phyloP scores from a whole-genome alignment of 805 yeast species.

The Tetrapisispora fleetii region DNA sequence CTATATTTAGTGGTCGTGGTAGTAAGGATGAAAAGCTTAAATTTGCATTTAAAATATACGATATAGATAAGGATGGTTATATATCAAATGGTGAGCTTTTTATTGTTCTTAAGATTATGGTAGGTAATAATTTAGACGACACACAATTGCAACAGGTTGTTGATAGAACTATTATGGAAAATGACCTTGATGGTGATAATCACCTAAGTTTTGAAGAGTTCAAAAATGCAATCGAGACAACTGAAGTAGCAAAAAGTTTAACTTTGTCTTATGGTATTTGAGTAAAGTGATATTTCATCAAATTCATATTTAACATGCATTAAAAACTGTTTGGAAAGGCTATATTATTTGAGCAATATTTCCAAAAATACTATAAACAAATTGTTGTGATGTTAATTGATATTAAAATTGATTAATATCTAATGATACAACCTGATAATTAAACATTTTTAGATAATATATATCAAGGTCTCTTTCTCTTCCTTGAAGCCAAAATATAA shows the following conservation, averaged over 20 bases:
- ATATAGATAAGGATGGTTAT: slow-evolving; percentile 89
- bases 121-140: slow-evolving; percentile 80
- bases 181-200: slow-evolving; percentile 82
- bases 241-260: slow-evolving; percentile 49
- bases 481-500: too few species aligned
- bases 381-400: too few species aligned
- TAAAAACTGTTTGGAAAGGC: too few species aligned
- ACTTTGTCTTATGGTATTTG: slow-evolving; percentile 38
- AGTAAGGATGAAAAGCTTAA: slow-evolving; percentile 68
- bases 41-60: slow-evolving; percentile 90
- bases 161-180: slow-evolving; percentile 93
- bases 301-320: neutral
- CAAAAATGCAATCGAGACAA: slow-evolving; percentile 47
- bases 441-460: too few species aligned
- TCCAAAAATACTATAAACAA: too few species aligned
- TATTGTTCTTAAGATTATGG: slow-evolving; percentile 92
- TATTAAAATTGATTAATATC: too few species aligned
- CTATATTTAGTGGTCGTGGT: slow-evolving; percentile 81
- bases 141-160: slow-evolving; percentile 90
- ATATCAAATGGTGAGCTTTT: slow-evolving; percentile 93
- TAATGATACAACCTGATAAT: too few species aligned
- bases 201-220: slow-evolving; percentile 80
- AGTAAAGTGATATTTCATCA: neutral
- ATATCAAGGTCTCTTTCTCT: too few species aligned
- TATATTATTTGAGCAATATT: too few species aligned